Evolutionary conservation across 179 eudicot genomes (phyloP), one percentile per base, ranked within the genome.

Genomic region (Actinidia chinensis): DNA sequence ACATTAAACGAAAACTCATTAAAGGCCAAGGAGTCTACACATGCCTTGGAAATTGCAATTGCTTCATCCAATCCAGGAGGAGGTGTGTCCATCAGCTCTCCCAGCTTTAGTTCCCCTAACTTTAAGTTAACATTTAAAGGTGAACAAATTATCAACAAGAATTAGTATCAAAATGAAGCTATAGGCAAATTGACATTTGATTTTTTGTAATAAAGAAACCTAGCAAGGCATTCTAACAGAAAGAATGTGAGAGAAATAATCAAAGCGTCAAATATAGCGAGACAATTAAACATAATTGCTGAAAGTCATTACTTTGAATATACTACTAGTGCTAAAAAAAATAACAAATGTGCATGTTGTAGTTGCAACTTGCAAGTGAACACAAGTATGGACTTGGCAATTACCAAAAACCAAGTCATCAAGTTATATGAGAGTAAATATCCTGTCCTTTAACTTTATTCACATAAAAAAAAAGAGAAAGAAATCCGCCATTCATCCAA

Each of bases 51-150:
- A 81, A 95, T 95, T 78, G 98, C 95, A 86, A 95, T 86, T 56
- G 99, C 99, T 86, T 95, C 99, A 85, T 95, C 99, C 76, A 95
- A 79, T 67, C 98, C 99, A 75, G 99, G 99, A 63, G 99, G 99
- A 76, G 99, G 99, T 50, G 97, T 89, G 82, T 95, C 98, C 90
- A 95, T 85, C 78, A 95, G 90, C 89, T 95, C 99, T 54, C 99
- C 99, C 76, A 93, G 95, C 85, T 93, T 93, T 71, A 95, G 75
- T 51, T 95, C 99, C 82, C 99, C 99, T 58, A 93, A 65, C 98
- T 95, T 81, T 58, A 40, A 71, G 44, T 64, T 6, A 73, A 82
- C 78, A 33, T 50, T 67, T 22, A 33, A 55, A 67, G 44, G 68
- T n/a, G 36, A 20, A 54, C 47, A 25, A 80, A 77, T 28, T 12